Base-by-base conservation (phyloP, 495 filamentous ascomycete genomes). In the Lophiotrema nucula region DNA sequence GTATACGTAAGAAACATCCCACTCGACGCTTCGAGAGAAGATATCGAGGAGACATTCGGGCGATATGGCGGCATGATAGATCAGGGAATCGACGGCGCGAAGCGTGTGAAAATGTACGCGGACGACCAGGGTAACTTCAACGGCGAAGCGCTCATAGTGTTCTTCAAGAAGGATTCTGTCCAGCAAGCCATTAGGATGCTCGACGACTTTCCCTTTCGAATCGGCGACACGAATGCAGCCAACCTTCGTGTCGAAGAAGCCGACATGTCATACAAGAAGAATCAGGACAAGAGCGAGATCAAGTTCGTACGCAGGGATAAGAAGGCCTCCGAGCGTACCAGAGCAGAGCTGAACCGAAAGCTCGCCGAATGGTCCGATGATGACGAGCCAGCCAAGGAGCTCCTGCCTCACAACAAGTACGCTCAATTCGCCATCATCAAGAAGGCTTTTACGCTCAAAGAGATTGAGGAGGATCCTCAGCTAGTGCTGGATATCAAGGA, bases 41-140 rank as follows among this genome's bases (percentile, higher is more conserved):
- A 99, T 70, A 83, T 98, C 21, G 78, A 82, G 53, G 79, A 88
- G 12, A 79, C 87, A 5, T 99, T 99, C 77, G 89, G 86, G 45
- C 82, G 84, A 60, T 96, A 83, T 70, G 95, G 95, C 43, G 86
- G 95, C 44, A 86, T 98, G 62, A 95, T 98, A 60, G 91, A 92
- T 42, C 89, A 96, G 73, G 88, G 92, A 70, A 90, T 93, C 60
- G 93, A 97, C 58, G 87, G 88, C 47, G 79, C 82, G 31, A 88
- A 88, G 13, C 87, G 95, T 41, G 89, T 99, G 74, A 97, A 96
- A 74, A 83, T 99, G 70, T 97, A 99, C 73, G 83, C 75, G 5
- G 85, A 96, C 69, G 86, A 89, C 8, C 69, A 84, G 1, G 93
- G 90, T 0, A 83, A 81, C 2, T 90, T 95, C 76, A 97, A 97